Conservation (phyloP, 805 yeast species). For the Torulaspora maleeae region DNA sequence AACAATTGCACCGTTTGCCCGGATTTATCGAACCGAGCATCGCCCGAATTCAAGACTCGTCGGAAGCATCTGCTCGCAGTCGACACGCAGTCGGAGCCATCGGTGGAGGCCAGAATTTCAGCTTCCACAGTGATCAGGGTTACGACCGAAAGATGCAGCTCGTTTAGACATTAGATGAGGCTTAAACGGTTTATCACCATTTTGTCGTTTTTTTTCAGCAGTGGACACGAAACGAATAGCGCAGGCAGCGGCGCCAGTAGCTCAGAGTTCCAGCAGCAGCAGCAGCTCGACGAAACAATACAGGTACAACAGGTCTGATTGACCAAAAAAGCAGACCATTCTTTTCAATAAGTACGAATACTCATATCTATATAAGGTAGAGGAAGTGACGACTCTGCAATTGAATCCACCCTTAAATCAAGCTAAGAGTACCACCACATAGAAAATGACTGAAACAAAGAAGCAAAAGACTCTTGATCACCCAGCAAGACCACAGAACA, state of each 20-base stretch:
- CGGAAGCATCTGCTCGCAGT: background rate
- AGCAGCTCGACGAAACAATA: background rate
- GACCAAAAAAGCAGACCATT: constrained; percentile 1
- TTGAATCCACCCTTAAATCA: background rate
- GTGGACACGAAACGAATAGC: constrained; percentile 4
- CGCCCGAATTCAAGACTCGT: background rate
- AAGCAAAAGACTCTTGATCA: constrained; percentile 29
- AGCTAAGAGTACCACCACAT: background rate
- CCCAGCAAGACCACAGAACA: constrained; percentile 58
- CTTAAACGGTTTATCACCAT: constrained; percentile 5
- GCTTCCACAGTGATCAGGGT: background rate
- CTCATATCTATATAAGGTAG: background rate
- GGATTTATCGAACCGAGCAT: background rate
- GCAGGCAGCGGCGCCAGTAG: constrained; percentile 4
- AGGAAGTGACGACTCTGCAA: background rate
- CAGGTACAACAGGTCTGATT: background rate
- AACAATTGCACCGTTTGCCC: background rate
- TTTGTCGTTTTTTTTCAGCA: constrained; percentile 4
- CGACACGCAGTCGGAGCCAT: constrained; percentile 1
- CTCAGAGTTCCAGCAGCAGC: background rate
- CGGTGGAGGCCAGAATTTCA: background rate
- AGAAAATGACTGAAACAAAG: constrained; percentile 28
- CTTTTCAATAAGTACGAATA: background rate
- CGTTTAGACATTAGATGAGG: background rate
- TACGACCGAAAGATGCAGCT: background rate